Evolutionary conservation across 257 asterid species (phyloP), one percentile per base, ranked within the genome.

Genomic region (Voacanga thouarsii): DNA sequence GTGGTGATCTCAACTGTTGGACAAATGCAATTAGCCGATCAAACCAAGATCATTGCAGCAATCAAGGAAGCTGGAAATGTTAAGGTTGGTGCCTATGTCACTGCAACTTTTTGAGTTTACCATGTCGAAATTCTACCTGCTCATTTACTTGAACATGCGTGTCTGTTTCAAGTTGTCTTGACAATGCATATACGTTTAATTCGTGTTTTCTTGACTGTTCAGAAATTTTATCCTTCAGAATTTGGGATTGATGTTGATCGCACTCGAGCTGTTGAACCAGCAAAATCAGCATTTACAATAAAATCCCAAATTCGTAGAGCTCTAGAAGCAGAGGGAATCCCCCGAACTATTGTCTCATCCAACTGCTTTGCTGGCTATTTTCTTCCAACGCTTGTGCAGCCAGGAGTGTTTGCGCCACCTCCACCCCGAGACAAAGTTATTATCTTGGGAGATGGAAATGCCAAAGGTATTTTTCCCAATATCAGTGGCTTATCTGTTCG

Each of bases 151-250:
- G 5, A 43, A 6, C 45, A 43, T 43, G 45, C 5, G 45, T 43
- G 3, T 43, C 45, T 43, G 45, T 43, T 43, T 43, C 6, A 43
- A 43, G 6, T 43, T 43, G 6, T 6, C 3, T 6, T 8, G 47
- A 44, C 9, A 8, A 47, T 47, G 14, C 14, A 47, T 47, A 47
- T 10, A 10, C 9, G 2, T 11, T 14, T 47, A 11, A 8, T 47
- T 11, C 51, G 2, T 56, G 15, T 57, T 75, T 14, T 30, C 45
- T 44, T 57, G 73, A 44, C 12, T 55, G 45, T 59, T 53, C 83
- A 93, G 98, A 90, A 92, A 70, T 93, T 92, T 83, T 77, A 88
- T n/a, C 98, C 98, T 0, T 93, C 98, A 0, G 98, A 93, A 74
- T 93, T 89, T 59, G 92, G 96, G 12, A 78, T 83, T 67, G 98